Conservation (phyloP, 495 filamentous ascomycete genomes). For the Penicillium crystallinum region DNA sequence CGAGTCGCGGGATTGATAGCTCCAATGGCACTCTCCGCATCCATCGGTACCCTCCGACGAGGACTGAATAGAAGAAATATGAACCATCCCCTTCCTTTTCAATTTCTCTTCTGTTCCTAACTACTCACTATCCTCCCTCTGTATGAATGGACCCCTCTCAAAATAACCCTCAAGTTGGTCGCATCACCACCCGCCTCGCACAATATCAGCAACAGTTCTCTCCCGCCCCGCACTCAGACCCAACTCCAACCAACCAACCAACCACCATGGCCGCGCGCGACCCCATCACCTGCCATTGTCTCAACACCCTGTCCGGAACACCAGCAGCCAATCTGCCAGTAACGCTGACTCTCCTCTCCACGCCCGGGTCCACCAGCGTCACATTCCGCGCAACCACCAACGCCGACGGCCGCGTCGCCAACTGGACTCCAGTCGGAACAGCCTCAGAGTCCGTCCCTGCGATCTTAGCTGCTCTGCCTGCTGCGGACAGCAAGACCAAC, state of each 20-base stretch:
- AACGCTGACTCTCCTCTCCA: slow-evolving; percentile 46
- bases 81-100: slow-evolving; percentile 1
- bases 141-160: slow-evolving; percentile 28
- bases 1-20: slow-evolving; percentile 1
- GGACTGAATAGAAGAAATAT: slow-evolving; percentile 26
- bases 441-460: slow-evolving; percentile 45
- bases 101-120: not conserved
- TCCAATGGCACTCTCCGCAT: slow-evolving; percentile 38
- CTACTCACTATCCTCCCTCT: not conserved
- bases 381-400: slow-evolving; percentile 68
- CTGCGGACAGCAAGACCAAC: slow-evolving; percentile 41
- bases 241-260: slow-evolving; percentile 17
- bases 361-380: slow-evolving; percentile 26
- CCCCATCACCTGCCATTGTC: slow-evolving; percentile 72
- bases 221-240: slow-evolving; percentile 11
- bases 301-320: slow-evolving; percentile 61
- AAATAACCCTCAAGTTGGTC: slow-evolving; percentile 18
- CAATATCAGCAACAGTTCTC: slow-evolving; percentile 37
- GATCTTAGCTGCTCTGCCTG: slow-evolving; percentile 39
- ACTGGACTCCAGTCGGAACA: slow-evolving; percentile 59
- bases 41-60: slow-evolving; percentile 42
- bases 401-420: slow-evolving; percentile 77
- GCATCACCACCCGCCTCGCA: slow-evolving; percentile 33
- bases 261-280: slow-evolving; percentile 48
- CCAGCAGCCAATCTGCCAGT: slow-evolving; percentile 56